Conservation (phyloP, 768 basidiomycete genomes). For the Hysterangium stoloniferum region DNA sequence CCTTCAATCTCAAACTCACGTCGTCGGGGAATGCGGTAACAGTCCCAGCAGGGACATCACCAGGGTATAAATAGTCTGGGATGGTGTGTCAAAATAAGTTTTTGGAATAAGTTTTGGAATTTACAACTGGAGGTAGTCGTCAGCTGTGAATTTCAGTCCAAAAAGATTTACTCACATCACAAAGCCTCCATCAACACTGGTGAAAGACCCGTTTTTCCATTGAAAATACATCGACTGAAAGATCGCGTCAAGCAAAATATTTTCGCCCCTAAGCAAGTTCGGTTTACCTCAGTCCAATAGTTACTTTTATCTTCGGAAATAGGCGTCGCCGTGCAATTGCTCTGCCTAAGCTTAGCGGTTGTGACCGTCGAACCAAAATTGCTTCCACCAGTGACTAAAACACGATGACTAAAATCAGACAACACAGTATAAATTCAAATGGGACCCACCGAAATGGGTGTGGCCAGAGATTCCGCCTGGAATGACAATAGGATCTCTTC, state of each 20-base stretch:
- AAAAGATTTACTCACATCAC: background rate
- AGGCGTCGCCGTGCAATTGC: conserved; percentile 45
- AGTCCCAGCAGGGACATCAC: background rate
- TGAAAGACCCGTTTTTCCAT: background rate
- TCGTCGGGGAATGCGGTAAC: conserved; percentile 43
- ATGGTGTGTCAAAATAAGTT: background rate
- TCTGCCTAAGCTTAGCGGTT: conserved; percentile 35
- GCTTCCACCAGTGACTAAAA: conserved; percentile 46
- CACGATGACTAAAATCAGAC: background rate
- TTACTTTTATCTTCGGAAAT: conserved; percentile 46
- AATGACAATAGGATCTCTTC: conserved; percentile 43
- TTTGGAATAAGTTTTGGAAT: background rate
- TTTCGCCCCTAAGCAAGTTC: background rate
- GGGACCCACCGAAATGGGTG: conserved; percentile 28
- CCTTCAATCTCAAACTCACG: conserved; percentile 30
- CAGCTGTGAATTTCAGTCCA: background rate
- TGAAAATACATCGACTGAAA: background rate
- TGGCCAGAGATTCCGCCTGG: conserved; percentile 40
- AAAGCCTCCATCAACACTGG: background rate
- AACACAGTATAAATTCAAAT: background rate
- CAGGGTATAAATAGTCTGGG: background rate
- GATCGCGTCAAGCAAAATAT: background rate
- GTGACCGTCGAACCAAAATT: conserved; percentile 38
- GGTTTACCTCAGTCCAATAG: conserved; percentile 37
- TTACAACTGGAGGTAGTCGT: background rate